Evolutionary conservation across 352 stramenopile genomes (phyloP).

Genomic region (Pythium phragmitis): DNA sequence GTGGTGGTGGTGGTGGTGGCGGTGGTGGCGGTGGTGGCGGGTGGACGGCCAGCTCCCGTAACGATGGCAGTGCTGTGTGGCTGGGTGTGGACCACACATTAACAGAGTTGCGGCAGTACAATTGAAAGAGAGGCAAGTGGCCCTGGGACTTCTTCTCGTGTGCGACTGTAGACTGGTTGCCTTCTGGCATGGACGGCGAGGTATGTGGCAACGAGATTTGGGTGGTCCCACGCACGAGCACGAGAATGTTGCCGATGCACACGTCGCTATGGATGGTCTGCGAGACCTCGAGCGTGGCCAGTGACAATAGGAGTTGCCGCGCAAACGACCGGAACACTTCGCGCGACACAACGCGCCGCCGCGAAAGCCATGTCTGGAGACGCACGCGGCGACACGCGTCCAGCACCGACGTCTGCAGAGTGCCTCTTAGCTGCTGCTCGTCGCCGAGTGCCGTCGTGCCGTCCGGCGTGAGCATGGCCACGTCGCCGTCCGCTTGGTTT

Average conservation of each 20-base stretch:
- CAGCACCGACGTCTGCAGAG: background rate
- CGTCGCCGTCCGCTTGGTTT: slow-evolving; percentile 31
- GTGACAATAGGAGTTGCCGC: slow-evolving; percentile 57
- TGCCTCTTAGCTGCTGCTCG: background rate
- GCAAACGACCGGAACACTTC: slow-evolving; percentile 50
- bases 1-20: background rate
- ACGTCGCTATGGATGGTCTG: slow-evolving; percentile 51
- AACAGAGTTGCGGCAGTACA: slow-evolving; percentile 21
- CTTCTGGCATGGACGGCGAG: slow-evolving; percentile 2
- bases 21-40: background rate
- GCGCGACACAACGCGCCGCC: slow-evolving; percentile 34
- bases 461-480: slow-evolving; percentile 36
- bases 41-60: background rate
- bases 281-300: slow-evolving; percentile 50
- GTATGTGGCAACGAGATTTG: background rate
- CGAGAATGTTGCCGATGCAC: slow-evolving; percentile 54
- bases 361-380: slow-evolving; percentile 39
- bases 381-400: slow-evolving; percentile 19
- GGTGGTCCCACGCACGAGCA: slow-evolving; percentile 18
- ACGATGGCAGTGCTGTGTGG: background rate
- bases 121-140: slow-evolving; percentile 23
- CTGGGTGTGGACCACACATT: slow-evolving; percentile 14
- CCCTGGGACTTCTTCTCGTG: background rate
- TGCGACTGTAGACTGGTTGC: background rate
- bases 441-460: no score